Conservation (phyloP, 805 yeast genomes). For the Sugiyamaella qingdaonensis region DNA sequence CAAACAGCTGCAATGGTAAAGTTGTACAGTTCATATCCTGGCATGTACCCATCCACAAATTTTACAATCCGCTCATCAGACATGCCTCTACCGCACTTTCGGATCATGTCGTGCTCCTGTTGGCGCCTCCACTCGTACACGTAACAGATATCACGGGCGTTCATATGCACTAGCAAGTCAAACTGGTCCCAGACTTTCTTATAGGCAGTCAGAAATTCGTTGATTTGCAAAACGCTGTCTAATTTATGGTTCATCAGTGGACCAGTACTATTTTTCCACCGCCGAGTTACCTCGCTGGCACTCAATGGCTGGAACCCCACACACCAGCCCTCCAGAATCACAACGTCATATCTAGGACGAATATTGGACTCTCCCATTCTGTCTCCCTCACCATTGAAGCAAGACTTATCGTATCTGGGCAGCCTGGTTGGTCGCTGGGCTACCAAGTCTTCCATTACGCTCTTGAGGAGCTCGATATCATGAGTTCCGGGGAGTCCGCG, state of each 20-base stretch:
- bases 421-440: slow-evolving; percentile 34
- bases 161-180: slow-evolving; percentile 57
- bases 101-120: slow-evolving; percentile 60
- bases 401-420: slow-evolving; percentile 79
- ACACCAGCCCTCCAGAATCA: slow-evolving; percentile 94
- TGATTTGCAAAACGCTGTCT: slow-evolving; percentile 39
- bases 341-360: slow-evolving; percentile 49
- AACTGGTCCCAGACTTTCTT: slow-evolving; percentile 51
- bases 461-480: slow-evolving; percentile 48
- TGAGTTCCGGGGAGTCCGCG: slow-evolving; percentile 96
- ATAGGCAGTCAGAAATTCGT: slow-evolving; percentile 51
- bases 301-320: slow-evolving; percentile 59
- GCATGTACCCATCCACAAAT: slow-evolving; percentile 85
- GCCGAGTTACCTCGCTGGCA: slow-evolving; percentile 27
- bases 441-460: slow-evolving; percentile 35
- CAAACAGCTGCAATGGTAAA: slow-evolving; percentile 3
- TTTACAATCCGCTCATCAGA: slow-evolving; percentile 57
- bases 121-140: slow-evolving; percentile 78
- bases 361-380: slow-evolving; percentile 45
- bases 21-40: slow-evolving; percentile 65
- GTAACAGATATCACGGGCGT: slow-evolving; percentile 54
- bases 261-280: slow-evolving; percentile 28
- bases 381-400: slow-evolving; percentile 73
- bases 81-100: slow-evolving; percentile 69
- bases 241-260: slow-evolving; percentile 29